Percentiles rank a stretch among this genome's conserved stretches.
Conservation (phyloP, 169 alveolate genomes). For the Plasmodium ovale region DNA sequence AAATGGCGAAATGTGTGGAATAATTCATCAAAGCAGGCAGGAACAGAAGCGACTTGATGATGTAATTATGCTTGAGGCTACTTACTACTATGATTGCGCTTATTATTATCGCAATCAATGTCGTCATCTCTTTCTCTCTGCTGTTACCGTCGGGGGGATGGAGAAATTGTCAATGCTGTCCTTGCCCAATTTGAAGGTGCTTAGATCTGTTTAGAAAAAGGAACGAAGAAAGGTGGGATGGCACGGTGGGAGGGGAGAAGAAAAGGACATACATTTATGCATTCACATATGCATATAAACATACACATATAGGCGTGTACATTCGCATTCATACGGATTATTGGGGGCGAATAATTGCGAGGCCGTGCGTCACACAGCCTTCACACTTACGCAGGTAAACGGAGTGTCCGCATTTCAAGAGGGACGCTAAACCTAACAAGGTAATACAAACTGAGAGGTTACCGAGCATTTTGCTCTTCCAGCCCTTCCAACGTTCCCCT, state of each 20-base stretch:
- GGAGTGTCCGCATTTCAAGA: conserved; percentile 47
- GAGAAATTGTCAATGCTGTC: conserved; percentile 60
- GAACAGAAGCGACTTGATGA: background rate
- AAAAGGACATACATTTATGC: background rate
- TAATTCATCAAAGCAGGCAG: background rate
- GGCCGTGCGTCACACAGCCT: no score
- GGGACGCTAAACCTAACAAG: conserved; percentile 48
- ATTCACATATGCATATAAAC: background rate
- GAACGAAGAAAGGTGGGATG: background rate
- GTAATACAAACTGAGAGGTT: conserved; percentile 30
- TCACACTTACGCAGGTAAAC: conserved; percentile 51
- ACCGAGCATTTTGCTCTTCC: conserved; percentile 11
- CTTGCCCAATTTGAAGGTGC: conserved; percentile 30
- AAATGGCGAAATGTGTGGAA: background rate
- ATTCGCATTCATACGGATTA: no score
- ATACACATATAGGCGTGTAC: no score
- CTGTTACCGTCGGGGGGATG: conserved; percentile 19
- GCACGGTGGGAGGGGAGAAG: no score
- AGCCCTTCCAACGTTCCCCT: background rate
- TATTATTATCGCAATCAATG: no score
- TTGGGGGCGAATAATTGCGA: no score
- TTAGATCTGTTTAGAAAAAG: background rate
- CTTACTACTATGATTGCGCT: no score
- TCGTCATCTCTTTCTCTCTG: background rate
- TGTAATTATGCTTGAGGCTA: no score